Evolutionary conservation across 2,329 filamentous ascomycete genomes (phyloP), one percentile per base, ranked within the genome.

Genomic region (Ceratocystis alfenasii): DNA sequence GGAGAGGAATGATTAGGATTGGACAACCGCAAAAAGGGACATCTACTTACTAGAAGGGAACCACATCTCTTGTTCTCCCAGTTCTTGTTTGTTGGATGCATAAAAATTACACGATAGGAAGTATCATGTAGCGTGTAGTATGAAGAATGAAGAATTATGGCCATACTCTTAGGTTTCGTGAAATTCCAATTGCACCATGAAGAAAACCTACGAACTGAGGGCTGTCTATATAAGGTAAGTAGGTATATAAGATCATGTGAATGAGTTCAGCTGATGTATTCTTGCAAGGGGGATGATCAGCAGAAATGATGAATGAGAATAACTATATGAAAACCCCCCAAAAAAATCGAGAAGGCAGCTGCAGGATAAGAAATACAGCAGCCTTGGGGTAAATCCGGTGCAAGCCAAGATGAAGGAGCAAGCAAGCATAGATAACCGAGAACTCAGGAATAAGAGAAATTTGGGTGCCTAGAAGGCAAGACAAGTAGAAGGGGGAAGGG

Each of bases 111-210:
- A 65, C 41, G 63, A 53, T 46, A 60, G 46, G 63, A 55, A 12
- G 36, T 41, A 41, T 12, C 10, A 41, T 12, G 36, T 41, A 41
- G 3, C 36, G 3, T 41, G 36, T 41, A 41, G 8, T 12, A 41
- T 41, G 63, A 50, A 60, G 44, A 53, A 65, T 65, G 63, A 65
- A 65, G 28, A 55, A 65, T 48, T 28, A 64, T 46, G 63, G 33
- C 30, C 53, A 46, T 60, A 15, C 59, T n/a, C 53, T 33, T 50
- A 61, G 50, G 60, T 22, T 46, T 46, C 44, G 53, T 60, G 63
- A 10, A 25, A 59, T 45, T 45, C 8, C 44, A 64, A 44, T 20
- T 20, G 20, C 50, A 64, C 12, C 30, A 59, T 48, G 15, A 48
- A 62, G 22, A 41, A 63, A 3, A 17, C 44, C 17, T 48, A 45